Percentiles rank a stretch among this genome's conserved stretches.
Evolutionary conservation across 495 filamentous ascomycete genomes (phyloP).

Genomic region (Elasticomyces elasticus): DNA sequence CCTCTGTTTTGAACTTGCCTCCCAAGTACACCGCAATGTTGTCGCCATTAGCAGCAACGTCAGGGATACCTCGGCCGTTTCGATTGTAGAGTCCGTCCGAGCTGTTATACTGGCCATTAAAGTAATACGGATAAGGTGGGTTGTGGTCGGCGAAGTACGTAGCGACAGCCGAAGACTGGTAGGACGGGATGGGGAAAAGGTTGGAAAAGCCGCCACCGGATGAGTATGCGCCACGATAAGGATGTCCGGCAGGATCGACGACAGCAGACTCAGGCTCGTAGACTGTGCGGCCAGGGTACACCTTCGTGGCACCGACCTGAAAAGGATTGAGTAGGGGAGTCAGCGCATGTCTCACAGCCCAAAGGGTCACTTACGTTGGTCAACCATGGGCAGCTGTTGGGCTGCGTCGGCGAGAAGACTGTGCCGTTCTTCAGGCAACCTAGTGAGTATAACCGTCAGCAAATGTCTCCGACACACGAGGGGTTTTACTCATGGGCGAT

Average conservation of each 20-base stretch:
- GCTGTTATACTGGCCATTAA: constrained; percentile 10
- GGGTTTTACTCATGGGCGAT: no score
- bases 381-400: constrained; percentile 35
- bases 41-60: constrained; percentile 45
- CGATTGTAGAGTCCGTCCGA: constrained; percentile 29
- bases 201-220: constrained; percentile 44
- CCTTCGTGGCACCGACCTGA: constrained; percentile 29
- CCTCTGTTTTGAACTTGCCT: constrained; percentile 18
- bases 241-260: constrained; percentile 16
- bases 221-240: constrained; percentile 18
- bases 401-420: constrained; percentile 28
- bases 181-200: constrained; percentile 32
- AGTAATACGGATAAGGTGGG: constrained; percentile 22
- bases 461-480: no score
- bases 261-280: constrained; percentile 33
- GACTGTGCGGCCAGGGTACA: constrained; percentile 18
- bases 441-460: no score
- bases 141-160: constrained; percentile 27
- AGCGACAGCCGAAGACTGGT: constrained; percentile 30
- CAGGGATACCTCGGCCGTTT: constrained; percentile 54
- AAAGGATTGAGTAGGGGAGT: constrained; percentile 16
- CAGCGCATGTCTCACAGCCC: no score
- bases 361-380: no score
- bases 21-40: constrained; percentile 17
- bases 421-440: constrained; percentile 13